Evolutionary conservation across 768 basidiomycete genomes (phyloP), one percentile per base, ranked within the genome.

Genomic region (Xerocomus spinulosus): DNA sequence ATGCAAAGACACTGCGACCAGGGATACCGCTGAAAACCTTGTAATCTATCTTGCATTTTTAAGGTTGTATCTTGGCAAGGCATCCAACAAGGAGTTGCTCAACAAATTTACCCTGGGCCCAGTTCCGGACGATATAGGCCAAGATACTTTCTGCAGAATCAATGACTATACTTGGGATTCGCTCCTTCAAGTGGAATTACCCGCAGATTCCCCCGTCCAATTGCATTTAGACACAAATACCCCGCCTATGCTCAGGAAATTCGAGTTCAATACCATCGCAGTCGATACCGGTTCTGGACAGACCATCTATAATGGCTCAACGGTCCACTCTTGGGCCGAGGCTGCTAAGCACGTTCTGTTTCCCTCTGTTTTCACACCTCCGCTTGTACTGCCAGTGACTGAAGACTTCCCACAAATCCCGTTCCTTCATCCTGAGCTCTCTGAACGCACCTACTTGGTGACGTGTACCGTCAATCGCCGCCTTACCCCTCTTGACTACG

Each of bases 401-500:
- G 76, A 78, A 33, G 69, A 75, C 28, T 78, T 74, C 48, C 70
- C 76, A 12, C 81, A 81, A 56, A 74, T 85, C 49, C 83, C 87
- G 13, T 73, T 83, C 4, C 72, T 95, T 26, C 90, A 87, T 34
- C 96, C 96, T 12, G 92, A 96, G 58, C 63, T 87, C 20, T 72
- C 85, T 3, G 95, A 97, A 50, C 84, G 85, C 60, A 98, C 93
- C 20, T 97, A 79, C 79, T 81, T 98, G 46, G 84, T 97, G 48
- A 95, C 90, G 9, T 94, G 92, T 67, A 81, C 84, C 6, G 93
- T 96, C 67, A 98, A 97, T 72, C 83, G 85, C 36, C 89, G 96
- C 26, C 80, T 99, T 40, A 98, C 96, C 1, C 96, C 96, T 26
- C 68, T 81, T 56, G 92, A 95, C 52, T 99, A 99, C 70, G 88